Evolutionary conservation across 2,329 filamentous ascomycete genomes (phyloP), one percentile per base, ranked within the genome.

Genomic region (Monosporascus sp.): DNA sequence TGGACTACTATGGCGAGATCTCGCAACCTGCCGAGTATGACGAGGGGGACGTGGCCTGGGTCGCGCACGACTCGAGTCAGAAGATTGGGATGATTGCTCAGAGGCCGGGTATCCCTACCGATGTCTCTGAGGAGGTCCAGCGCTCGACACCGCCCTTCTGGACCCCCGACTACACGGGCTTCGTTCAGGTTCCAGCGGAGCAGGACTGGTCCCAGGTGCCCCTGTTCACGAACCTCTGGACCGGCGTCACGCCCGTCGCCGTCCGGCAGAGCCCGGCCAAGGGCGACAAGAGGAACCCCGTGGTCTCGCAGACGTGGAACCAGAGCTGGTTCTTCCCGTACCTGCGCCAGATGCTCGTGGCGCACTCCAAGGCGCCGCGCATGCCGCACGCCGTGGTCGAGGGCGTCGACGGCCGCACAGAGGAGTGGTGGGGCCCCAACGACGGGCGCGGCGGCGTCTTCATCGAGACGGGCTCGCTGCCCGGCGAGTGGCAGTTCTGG

Each of bases 111-210:
- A 15, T 46, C 25, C 25, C 27, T 11, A 45, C 37, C 39, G 39
- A 41, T n/a, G 18, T 51, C 18, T n/a, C 50, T 3, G 7, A 37
- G 7, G 50, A 51, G 15, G 18, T 51, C 25, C 5, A 20, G 18
- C 18, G 24, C 25, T 51, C 50, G 17, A 45, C 50, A 3, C 50
- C 50, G 27, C 50, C 50, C n/a, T 51, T 48, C 44, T 51, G 50
- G 50, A 51, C 50, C 22, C 27, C 50, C 11, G 44, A 45, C 50
- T 51, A 51, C 36, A 51, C 50, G 17, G 50, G 50, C n/a, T 48
- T 14, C 39, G 46, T 38, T n/a, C 17, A 48, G 31, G 46, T 44
- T 35, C 25, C 50, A 35, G 36, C 24, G 15, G 49, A 24, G 8
- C 36, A 51, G 36, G 35, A 44, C 18, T 51, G 50, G 50, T 47